phyloP scores from a whole-genome alignment of 2,329 filamentous ascomycete genomes.

The Colletotrichum horii region DNA sequence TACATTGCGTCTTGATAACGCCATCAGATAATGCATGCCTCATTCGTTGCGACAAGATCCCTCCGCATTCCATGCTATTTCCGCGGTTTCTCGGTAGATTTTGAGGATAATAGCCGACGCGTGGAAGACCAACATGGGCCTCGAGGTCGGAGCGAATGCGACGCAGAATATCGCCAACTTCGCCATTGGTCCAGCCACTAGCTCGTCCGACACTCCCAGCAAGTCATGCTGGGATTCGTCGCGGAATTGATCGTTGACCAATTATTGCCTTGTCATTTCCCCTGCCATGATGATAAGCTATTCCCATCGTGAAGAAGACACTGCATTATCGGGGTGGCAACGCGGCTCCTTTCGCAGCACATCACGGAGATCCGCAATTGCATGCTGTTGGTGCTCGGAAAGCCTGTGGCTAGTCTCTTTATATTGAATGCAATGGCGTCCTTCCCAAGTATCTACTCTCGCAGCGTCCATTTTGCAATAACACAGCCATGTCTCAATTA shows the following conservation, averaged over 20 bases:
- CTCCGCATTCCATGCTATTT: neutral
- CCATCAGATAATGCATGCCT: conserved; percentile 3
- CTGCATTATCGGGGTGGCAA: conserved; percentile 2
- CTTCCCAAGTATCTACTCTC: neutral
- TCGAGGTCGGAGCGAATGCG: neutral
- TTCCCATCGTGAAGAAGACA: neutral
- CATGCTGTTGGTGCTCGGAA: neutral
- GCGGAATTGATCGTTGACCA: neutral
- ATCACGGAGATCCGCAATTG: conserved; percentile 14
- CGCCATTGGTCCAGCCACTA: neutral
- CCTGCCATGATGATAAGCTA: neutral
- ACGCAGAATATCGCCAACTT: neutral
- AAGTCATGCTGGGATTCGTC: neutral
- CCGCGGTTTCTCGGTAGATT: neutral
- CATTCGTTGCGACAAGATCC: neutral
- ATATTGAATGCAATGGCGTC: neutral
- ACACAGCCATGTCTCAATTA: neutral
- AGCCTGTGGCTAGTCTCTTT: neutral
- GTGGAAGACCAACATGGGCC: neutral
- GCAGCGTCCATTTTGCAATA: neutral
- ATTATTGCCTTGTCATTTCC: neutral
- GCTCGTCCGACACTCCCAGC: neutral
- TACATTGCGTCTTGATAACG: conserved; percentile 14
- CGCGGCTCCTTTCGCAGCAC: neutral
- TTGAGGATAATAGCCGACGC: neutral